A percentile compares a stretch with the other conserved stretches of the same genome.
Conservation (phyloP, 768 basidiomycete genomes). For the Suillus spraguei region DNA sequence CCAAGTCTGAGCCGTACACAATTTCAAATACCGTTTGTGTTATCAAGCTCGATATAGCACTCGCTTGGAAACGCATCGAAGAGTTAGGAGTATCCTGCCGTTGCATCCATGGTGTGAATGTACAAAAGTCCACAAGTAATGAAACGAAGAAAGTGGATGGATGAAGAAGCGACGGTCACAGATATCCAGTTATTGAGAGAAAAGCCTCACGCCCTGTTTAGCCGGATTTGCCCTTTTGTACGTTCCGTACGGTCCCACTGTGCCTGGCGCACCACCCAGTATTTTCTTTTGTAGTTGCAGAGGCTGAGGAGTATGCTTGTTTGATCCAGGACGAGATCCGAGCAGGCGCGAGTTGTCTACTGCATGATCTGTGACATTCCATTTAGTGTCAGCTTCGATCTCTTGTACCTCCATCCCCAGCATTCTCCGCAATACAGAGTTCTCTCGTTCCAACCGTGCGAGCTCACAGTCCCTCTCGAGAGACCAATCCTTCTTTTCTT, state of each 20-base stretch:
- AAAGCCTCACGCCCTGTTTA: neutral
- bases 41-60: neutral
- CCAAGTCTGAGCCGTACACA: neutral
- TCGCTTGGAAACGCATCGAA: neutral
- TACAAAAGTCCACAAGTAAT: neutral
- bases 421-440: conserved; percentile 76
- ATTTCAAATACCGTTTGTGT: neutral
- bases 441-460: conserved; percentile 84
- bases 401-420: conserved; percentile 49
- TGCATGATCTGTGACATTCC: conserved; percentile 14
- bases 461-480: conserved; percentile 93
- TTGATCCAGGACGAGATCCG: conserved; percentile 19
- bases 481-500: conserved; percentile 60
- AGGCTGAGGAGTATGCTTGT: conserved; percentile 7
- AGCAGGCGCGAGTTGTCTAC: conserved; percentile 20
- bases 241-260: conserved; percentile 46
- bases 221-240: conserved; percentile 31
- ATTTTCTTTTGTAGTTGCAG: conserved; percentile 25
- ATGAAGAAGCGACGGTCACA: neutral
- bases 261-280: conserved; percentile 37
- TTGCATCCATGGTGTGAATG: neutral
- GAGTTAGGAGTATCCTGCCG: neutral
- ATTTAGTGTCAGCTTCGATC: conserved; percentile 3
- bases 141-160: neutral
- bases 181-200: neutral